Conservation (phyloP, 2,329 filamentous ascomycete genomes). For the Alternaria infectoria region DNA sequence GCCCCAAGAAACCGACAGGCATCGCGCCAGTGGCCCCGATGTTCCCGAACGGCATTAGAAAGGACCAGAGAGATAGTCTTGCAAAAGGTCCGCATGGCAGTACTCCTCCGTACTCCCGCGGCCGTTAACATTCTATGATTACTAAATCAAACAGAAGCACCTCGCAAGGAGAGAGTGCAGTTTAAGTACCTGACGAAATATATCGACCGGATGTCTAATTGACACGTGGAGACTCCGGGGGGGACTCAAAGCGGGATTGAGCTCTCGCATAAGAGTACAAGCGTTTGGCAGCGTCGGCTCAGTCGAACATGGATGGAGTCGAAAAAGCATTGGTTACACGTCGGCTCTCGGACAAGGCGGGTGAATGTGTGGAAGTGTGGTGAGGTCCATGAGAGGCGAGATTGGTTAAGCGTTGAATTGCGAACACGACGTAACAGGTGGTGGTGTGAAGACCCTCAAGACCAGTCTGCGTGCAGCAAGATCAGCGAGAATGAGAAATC, state of each 20-base stretch:
- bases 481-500: not conserved
- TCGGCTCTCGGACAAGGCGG: not conserved
- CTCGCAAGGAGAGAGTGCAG: not conserved
- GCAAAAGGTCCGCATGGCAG: not conserved
- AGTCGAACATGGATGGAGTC: not conserved
- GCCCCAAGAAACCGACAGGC: conserved; percentile 13
- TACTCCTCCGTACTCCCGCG: not conserved
- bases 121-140: not conserved
- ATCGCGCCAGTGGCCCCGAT: conserved; percentile 33
- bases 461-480: not conserved
- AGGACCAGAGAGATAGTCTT: conserved; percentile 9
- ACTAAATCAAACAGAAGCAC: not conserved
- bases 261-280: not conserved
- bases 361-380: not conserved
- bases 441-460: too few relatives aligned
- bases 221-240: not conserved
- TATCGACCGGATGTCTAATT: not conserved
- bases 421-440: not conserved
- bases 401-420: not conserved
- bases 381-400: not conserved
- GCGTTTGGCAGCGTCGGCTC: not conserved
- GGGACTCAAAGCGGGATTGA: not conserved
- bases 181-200: not conserved
- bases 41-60: conserved; percentile 8
- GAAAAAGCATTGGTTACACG: not conserved